Percentiles rank a stretch among this genome's conserved stretches.
These are phyloP conservation scores for Hygrophorus pudorinus DNA, from an alignment of 768 basidiomycete species.

Conservation along the genomic window DNA sequence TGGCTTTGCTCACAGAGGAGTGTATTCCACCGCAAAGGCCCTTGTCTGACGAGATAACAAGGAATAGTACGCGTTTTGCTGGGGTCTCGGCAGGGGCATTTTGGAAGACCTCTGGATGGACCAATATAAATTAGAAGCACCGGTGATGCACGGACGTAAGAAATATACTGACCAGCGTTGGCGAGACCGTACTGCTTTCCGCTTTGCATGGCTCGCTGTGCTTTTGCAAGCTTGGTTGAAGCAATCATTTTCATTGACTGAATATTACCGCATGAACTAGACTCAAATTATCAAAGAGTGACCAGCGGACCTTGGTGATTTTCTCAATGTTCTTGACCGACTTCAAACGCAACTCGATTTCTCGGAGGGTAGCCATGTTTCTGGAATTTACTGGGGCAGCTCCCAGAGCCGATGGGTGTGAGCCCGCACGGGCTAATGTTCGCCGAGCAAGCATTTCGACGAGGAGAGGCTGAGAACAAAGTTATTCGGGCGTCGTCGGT, in stretches of 20 bases:
- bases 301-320: constrained; percentile 84
- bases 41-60: constrained; percentile 96
- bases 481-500: constrained; percentile 35
- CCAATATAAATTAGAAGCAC: neutral
- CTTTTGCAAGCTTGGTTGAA: constrained; percentile 92
- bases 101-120: constrained; percentile 71
- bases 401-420: constrained; percentile 24
- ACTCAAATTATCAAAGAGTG: neutral
- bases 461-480: constrained; percentile 7
- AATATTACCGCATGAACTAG: constrained; percentile 7
- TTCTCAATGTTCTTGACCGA: constrained; percentile 98
- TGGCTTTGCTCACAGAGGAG: constrained; percentile 89
- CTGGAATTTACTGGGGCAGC: constrained; percentile 47
- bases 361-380: constrained; percentile 95
- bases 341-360: constrained; percentile 94
- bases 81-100: constrained; percentile 62
- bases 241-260: constrained; percentile 99
- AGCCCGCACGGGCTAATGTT: constrained; percentile 29
- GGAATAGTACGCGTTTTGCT: constrained; percentile 74
- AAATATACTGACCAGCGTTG: constrained; percentile 60
- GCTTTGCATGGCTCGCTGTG: constrained; percentile 83
- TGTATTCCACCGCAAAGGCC: constrained; percentile 99
- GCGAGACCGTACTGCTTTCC: constrained; percentile 92
- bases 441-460: constrained; percentile 38
- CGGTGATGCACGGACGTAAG: constrained; percentile 6